Conservation (phyloP, 169 alveolate genomes). For the Cryptosporidium felis region DNA sequence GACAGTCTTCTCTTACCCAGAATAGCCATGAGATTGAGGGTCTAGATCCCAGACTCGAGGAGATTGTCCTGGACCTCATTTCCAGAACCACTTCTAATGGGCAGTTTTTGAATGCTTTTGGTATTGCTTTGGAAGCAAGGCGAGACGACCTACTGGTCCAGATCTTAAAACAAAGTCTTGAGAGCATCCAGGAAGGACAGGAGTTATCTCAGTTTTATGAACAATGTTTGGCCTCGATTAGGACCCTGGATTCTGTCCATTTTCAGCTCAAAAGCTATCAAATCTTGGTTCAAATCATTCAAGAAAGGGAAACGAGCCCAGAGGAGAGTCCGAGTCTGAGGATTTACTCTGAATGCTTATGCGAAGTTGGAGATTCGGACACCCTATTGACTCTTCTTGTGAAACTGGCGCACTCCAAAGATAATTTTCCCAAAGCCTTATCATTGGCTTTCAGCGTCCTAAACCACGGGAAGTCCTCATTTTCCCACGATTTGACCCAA, state of each 20-base stretch:
- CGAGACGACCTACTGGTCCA: constrained; percentile 88
- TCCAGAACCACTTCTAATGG: constrained; percentile 84
- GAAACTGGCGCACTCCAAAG: background rate
- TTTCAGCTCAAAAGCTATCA: constrained; percentile 22
- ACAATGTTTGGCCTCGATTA: constrained; percentile 3
- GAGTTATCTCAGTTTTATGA: background rate
- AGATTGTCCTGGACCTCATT: constrained; percentile 88
- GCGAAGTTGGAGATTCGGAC: background rate
- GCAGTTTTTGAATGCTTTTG: constrained; percentile 91
- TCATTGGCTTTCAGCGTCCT: constrained; percentile 9
- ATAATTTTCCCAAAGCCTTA: background rate
- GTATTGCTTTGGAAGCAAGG: constrained; percentile 93
- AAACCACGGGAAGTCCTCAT: background rate
- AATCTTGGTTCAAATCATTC: background rate
- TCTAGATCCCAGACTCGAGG: constrained; percentile 82
- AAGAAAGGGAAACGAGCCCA: background rate
- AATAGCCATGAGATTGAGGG: constrained; percentile 73
- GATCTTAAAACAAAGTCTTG: constrained; percentile 77
- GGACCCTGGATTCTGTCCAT: constrained; percentile 5
- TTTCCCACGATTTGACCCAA: background rate
- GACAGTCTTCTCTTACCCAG: constrained; percentile 20
- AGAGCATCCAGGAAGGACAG: background rate
- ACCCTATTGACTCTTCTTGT: background rate
- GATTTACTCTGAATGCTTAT: constrained; percentile 47
- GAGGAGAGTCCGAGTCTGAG: background rate